Evolutionary conservation across 2,329 filamentous ascomycete species (phyloP).

Genomic region (Diaporthe helianthi): DNA sequence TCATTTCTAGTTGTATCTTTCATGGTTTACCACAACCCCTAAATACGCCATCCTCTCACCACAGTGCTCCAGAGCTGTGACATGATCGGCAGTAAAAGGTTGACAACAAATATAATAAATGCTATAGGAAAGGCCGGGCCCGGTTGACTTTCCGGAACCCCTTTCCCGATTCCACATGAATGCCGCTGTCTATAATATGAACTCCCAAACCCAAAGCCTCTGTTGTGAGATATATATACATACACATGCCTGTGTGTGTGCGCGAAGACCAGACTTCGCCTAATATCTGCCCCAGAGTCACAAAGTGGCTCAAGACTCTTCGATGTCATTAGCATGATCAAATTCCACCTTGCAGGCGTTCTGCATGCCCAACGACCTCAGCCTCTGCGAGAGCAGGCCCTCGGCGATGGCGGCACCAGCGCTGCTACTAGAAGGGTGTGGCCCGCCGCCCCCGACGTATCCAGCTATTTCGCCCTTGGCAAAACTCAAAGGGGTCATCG

Average conservation of each 20-base stretch:
- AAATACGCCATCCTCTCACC: background rate
- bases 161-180: too few species aligned
- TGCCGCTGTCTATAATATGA: background rate
- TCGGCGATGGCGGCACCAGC: constrained; percentile 56
- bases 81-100: background rate
- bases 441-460: constrained; percentile 65
- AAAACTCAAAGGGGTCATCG: constrained; percentile 39
- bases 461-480: constrained; percentile 41
- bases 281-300: background rate
- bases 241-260: background rate
- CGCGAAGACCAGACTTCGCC: too few species aligned
- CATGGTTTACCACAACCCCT: background rate
- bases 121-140: too few species aligned
- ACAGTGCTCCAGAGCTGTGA: background rate
- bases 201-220: background rate
- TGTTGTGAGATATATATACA: background rate
- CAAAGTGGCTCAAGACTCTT: too few species aligned
- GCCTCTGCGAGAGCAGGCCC: constrained; percentile 72
- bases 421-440: constrained; percentile 55
- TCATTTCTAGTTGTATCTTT: background rate
- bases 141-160: background rate
- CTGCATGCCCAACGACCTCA: constrained; percentile 67
- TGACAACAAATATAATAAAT: background rate
- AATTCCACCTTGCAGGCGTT: constrained; percentile 8
- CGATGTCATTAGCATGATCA: background rate